Base-by-base conservation (phyloP, 192 early-diverging fungal species). In the Rhizoclosmatium sp. region DNA sequence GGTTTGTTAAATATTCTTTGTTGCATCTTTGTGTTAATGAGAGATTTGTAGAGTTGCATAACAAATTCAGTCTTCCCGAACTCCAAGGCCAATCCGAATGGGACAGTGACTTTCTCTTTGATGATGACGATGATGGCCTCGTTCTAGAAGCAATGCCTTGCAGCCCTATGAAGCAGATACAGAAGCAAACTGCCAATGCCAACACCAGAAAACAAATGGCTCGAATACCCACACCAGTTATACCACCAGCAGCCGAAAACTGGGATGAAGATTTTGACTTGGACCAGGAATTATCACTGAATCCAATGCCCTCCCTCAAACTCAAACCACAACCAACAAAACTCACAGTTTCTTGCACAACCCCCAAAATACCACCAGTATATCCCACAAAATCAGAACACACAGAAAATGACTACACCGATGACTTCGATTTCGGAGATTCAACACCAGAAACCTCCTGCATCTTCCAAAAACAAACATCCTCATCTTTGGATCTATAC, bases 211-310 rank as follows among this genome's bases (percentile, higher is more conserved):
- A 1, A 54, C 9, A 54, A 54, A 54, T 31, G 31, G 31, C 31
- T 31, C 31, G 31, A 54, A 7, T 54, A 54, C 51, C 5, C 5
- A 16, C 16, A 12, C 9, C 51, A 54, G 51, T 54, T 16, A 54
- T 54, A 16, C 5, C 51, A 54, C 51, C 16, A 12, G 9, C 51
- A 7, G 64, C 64, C 31, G 76, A 78, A 46, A 68, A 45, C 42
- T 78, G 76, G 76, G 76, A 78, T 51, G 76, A 78, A 56, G 76
- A 78, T 69, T 78, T 78, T 51, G 76, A 78, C 10, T 71, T 71
- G 14, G 51, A n/a, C 10, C 21, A 62, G 23, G 60, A 62, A 19
- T 9, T 62, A n/a, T 9, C 9, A 56, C 19, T 56, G 10, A 56
- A 56, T 56, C 54, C 54, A 56, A 56, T 56, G 9, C 31, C 31